Percentiles rank a stretch among this genome's conserved stretches.
These are phyloP conservation scores for Gelatoporia subvermispora DNA, from an alignment of 768 basidiomycete species.

Conservation along the genomic window DNA sequence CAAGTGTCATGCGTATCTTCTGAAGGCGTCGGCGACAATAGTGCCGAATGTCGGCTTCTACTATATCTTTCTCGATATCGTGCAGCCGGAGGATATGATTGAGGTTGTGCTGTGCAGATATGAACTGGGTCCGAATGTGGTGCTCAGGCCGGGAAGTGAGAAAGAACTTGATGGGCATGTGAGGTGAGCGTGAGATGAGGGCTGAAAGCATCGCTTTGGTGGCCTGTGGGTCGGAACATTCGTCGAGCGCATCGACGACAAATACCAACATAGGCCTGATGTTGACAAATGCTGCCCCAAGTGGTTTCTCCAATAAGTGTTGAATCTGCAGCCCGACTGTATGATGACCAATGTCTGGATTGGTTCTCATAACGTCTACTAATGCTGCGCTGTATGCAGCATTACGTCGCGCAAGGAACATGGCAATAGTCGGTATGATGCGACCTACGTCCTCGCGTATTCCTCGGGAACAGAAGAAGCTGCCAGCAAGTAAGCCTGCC, in stretches of 20 bases:
- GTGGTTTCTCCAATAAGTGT: slow-evolving; percentile 2
- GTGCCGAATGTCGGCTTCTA: too few relatives aligned
- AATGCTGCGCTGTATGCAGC: slow-evolving; percentile 23
- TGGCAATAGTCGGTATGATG: slow-evolving; percentile 20
- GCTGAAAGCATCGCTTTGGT: background rate
- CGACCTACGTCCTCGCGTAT: slow-evolving; percentile 3
- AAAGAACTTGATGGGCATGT: background rate
- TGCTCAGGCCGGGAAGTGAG: too few relatives aligned
- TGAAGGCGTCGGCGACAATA: too few relatives aligned
- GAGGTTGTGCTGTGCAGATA: too few relatives aligned
- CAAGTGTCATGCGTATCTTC: too few relatives aligned
- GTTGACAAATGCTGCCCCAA: slow-evolving; percentile 6
- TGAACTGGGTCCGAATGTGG: too few relatives aligned
- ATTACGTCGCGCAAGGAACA: background rate
- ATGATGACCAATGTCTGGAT: slow-evolving; percentile 1
- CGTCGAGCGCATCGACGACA: slow-evolving; percentile 34
- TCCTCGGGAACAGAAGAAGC: slow-evolving; percentile 27
- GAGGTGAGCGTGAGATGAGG: background rate
- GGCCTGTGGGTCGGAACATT: slow-evolving; percentile 15
- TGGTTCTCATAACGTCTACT: slow-evolving; percentile 5
- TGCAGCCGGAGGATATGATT: too few relatives aligned
- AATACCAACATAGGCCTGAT: background rate
- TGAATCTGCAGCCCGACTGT: too few relatives aligned
- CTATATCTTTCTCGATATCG: too few relatives aligned
- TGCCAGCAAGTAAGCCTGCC: slow-evolving; percentile 24